Percentiles rank a stretch among this genome's conserved stretches.
phyloP scores from a whole-genome alignment of 2,329 filamentous ascomycete species.

The Cytospora piceae region DNA sequence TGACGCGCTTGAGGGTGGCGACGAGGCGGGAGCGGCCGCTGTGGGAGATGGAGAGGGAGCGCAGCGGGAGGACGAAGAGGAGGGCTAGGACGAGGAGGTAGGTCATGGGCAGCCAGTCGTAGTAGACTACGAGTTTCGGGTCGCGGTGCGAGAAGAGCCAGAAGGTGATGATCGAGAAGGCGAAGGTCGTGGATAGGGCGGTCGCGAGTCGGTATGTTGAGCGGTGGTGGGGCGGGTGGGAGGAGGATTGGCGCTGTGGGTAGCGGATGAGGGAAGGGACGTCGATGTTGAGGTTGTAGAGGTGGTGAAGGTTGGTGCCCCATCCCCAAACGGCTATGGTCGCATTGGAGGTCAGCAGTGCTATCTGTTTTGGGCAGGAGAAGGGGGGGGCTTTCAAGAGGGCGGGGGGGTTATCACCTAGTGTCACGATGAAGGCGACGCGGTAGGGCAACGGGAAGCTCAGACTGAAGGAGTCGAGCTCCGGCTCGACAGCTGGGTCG shows the following conservation, averaged over 20 bases:
- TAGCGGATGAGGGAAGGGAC: conserved; percentile 87
- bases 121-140: conserved; percentile 69
- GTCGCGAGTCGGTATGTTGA: conserved; percentile 86
- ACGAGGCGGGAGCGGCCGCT: conserved; percentile 77
- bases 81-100: conserved; percentile 75
- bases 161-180: conserved; percentile 75
- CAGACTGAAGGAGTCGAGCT: conserved; percentile 84
- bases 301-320: conserved; percentile 88
- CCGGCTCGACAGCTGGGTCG: conserved; percentile 70
- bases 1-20: conserved; percentile 74
- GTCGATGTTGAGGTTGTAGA: conserved; percentile 80
- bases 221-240: conserved; percentile 74
- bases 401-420: too few species aligned
- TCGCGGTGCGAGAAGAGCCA: conserved; percentile 79
- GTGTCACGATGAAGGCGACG: conserved; percentile 80
- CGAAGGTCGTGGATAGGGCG: conserved; percentile 72
- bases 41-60: conserved; percentile 63
- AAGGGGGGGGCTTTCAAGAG: conserved; percentile 41
- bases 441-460: conserved; percentile 88
- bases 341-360: conserved; percentile 16
- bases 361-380: neutral
- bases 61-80: conserved; percentile 74
- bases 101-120: conserved; percentile 84
- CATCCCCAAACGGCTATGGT: conserved; percentile 86
- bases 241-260: conserved; percentile 70